phyloP scores from a whole-genome alignment of 768 basidiomycete species.

The Porpolomopsis calyptriformis region DNA sequence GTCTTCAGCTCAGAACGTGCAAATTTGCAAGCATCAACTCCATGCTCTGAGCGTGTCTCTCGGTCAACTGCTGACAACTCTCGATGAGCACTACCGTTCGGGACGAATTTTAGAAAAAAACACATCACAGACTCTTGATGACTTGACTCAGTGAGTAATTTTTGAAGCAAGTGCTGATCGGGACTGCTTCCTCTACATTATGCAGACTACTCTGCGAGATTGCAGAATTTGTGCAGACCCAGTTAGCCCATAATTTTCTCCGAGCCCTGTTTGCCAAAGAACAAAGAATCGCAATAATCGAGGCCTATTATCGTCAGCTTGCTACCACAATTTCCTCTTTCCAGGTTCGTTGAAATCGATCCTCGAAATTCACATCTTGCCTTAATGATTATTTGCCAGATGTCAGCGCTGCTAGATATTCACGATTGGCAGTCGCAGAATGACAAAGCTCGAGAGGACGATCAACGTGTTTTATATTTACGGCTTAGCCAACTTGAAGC shows the following conservation, averaged over 20 bases:
- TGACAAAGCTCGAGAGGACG: slow-evolving; percentile 11
- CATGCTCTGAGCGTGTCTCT: not conserved
- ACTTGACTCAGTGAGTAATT: not conserved
- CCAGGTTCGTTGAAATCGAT: not conserved
- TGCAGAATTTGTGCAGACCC: not conserved
- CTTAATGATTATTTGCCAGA: not conserved
- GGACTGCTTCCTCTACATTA: not conserved
- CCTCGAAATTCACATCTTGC: not conserved
- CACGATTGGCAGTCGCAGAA: slow-evolving; percentile 12
- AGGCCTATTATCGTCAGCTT: not conserved
- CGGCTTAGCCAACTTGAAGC: slow-evolving; percentile 9
- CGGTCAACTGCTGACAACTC: not conserved
- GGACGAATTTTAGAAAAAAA: not conserved
- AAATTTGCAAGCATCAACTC: not conserved
- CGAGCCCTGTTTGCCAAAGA: not conserved
- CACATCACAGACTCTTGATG: not conserved
- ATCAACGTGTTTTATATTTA: slow-evolving; percentile 9
- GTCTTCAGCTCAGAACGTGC: not conserved
- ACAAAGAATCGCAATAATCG: not conserved
- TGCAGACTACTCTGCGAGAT: not conserved
- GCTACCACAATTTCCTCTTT: not conserved
- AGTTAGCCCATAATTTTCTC: not conserved
- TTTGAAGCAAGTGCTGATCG: not conserved
- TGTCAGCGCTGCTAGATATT: not conserved
- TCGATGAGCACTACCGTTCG: not conserved